Percentiles rank a stretch among this genome's conserved stretches.
Conservation (phyloP, 441 rosid species). For the Adansonia grandidieri region DNA sequence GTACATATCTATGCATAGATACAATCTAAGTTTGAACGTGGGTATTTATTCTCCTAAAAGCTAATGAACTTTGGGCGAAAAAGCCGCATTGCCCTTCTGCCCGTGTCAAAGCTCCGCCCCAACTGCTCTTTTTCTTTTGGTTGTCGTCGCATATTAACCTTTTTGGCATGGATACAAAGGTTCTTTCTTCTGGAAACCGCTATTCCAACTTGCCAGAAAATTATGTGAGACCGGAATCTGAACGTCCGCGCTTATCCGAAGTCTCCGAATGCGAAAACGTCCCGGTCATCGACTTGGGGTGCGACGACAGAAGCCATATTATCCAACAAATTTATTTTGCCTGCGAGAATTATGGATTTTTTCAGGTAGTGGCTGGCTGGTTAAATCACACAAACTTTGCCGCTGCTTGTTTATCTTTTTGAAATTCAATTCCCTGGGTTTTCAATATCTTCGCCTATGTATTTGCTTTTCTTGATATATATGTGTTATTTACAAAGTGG, state of each 20-base stretch:
- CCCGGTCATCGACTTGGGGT: constrained; percentile 58
- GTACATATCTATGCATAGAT: too few relatives aligned
- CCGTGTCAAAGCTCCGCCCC: too few relatives aligned
- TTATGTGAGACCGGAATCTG: constrained; percentile 57
- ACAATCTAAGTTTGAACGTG: too few relatives aligned
- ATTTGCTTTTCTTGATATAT: background rate
- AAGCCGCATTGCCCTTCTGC: too few relatives aligned
- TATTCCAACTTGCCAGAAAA: constrained; percentile 51
- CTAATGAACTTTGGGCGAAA: too few relatives aligned
- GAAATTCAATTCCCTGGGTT: background rate
- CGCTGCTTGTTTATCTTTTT: too few relatives aligned
- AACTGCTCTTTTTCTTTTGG: too few relatives aligned
- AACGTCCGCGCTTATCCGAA: constrained; percentile 61
- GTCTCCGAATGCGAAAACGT: constrained; percentile 51
- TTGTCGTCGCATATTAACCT: too few relatives aligned
- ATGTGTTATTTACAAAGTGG: background rate
- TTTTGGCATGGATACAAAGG: constrained; percentile 52
- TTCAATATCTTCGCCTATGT: background rate
- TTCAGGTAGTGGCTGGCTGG: constrained; percentile 45
- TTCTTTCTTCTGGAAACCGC: constrained; percentile 60
- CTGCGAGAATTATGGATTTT: constrained; percentile 54
- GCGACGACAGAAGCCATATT: constrained; percentile 41
- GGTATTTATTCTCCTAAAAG: too few relatives aligned
- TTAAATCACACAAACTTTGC: too few relatives aligned
- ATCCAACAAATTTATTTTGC: constrained; percentile 48